Percentiles rank a stretch among this genome's conserved stretches.
Conservation (phyloP, 805 yeast genomes). For the Candida loeiensis region DNA sequence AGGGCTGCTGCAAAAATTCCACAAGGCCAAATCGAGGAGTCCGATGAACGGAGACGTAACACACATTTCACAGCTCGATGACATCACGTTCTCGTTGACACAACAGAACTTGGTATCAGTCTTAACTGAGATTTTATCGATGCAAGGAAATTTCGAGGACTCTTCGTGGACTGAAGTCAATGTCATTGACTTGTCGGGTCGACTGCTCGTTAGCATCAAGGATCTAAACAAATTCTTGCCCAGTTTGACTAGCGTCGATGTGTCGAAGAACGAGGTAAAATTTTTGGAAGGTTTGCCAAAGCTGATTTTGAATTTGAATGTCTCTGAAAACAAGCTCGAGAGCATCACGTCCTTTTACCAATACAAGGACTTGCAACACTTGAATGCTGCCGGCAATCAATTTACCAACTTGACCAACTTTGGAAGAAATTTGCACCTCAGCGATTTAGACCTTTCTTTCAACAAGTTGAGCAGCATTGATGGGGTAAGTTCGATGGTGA, state of each 20-base stretch:
- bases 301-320: conserved; percentile 32
- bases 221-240: conserved; percentile 47
- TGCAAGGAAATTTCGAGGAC: conserved; percentile 26
- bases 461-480: conserved; percentile 35
- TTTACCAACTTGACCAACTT: conserved; percentile 37
- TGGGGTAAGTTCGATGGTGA: conserved; percentile 37
- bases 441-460: conserved; percentile 33
- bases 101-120: conserved; percentile 42
- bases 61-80: conserved; percentile 38
- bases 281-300: conserved; percentile 47
- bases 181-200: conserved; percentile 33
- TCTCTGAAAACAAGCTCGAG: conserved; percentile 38
- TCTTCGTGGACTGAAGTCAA: conserved; percentile 42
- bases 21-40: conserved; percentile 11
- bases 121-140: conserved; percentile 41
- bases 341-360: conserved; percentile 40
- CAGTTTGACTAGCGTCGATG: conserved; percentile 34
- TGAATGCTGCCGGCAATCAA: conserved; percentile 39
- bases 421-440: conserved; percentile 38
- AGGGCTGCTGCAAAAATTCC: background rate
- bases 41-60: conserved; percentile 34
- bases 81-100: conserved; percentile 48
- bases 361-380: conserved; percentile 38
- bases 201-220: conserved; percentile 37
- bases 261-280: conserved; percentile 40